Conservation (phyloP, 192 early-diverging fungal genomes). For the Lobosporangium transversale region DNA sequence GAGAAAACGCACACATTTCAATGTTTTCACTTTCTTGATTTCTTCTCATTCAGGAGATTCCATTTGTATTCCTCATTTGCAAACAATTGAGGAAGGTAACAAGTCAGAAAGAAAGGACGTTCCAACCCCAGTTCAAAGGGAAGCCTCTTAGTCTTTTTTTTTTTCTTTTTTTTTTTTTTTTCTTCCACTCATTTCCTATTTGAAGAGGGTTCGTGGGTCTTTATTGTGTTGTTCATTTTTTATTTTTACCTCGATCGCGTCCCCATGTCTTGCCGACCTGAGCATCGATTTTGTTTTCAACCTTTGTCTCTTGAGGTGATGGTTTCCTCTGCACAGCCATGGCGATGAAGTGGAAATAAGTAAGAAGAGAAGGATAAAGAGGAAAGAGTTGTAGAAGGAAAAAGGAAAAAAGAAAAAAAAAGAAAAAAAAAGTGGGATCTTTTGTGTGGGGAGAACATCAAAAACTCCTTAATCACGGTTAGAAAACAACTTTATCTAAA, state of each 20-base stretch:
- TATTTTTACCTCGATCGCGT: slow-evolving; percentile 68
- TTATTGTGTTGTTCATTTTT: no score
- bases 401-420: slow-evolving; percentile 1
- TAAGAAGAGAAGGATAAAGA: background rate
- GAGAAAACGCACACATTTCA: no score
- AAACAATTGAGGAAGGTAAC: no score
- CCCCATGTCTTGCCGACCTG: slow-evolving; percentile 82
- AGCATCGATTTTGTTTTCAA: slow-evolving; percentile 41
- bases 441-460: background rate
- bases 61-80: no score
- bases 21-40: no score
- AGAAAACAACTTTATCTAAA: slow-evolving; percentile 2
- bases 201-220: no score
- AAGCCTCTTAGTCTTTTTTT: no score
- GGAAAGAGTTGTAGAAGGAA: background rate
- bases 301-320: slow-evolving; percentile 12
- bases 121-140: no score
- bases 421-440: background rate
- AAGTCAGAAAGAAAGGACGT: no score
- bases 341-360: background rate
- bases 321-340: slow-evolving; percentile 53
- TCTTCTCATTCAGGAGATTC: no score
- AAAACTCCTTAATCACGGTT: background rate
- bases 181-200: no score
- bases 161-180: no score